phyloP scores from a whole-genome alignment of 257 asterid species.

The Ilex asprella region DNA sequence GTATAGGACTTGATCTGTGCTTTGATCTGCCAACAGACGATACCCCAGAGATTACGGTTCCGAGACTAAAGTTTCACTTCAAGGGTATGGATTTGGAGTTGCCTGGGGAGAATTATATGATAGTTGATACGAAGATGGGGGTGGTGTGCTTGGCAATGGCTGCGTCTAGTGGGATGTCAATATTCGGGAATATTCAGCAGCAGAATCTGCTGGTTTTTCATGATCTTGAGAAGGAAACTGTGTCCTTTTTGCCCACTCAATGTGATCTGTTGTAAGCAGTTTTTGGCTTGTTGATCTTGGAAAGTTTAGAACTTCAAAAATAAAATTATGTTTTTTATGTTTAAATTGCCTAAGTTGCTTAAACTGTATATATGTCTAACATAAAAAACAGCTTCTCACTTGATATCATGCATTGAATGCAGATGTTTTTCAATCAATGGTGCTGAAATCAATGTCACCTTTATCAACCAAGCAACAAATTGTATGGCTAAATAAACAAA shows the following conservation, averaged over 20 bases:
- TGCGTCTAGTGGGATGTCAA: neutral
- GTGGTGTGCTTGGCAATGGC: slow-evolving; percentile 2
- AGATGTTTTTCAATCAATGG: too few relatives aligned
- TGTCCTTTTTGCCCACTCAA: neutral
- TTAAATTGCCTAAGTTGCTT: too few relatives aligned
- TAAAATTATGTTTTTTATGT: too few relatives aligned
- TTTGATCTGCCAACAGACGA: neutral
- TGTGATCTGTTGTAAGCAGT: neutral
- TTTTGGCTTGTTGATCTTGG: too few relatives aligned
- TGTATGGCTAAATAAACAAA: too few relatives aligned
- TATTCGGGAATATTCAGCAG: neutral
- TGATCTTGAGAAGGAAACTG: neutral
- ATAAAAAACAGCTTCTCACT: too few relatives aligned
- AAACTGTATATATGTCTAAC: too few relatives aligned
- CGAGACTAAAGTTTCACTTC: neutral
- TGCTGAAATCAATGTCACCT: too few relatives aligned
- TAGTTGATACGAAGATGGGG: neutral
- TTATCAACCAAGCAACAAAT: too few relatives aligned
- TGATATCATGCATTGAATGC: too few relatives aligned
- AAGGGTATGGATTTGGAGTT: neutral
- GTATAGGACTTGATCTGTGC: neutral
- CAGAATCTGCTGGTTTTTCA: neutral
- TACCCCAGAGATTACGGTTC: neutral
- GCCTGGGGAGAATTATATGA: neutral
- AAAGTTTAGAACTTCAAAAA: too few relatives aligned